These are phyloP conservation scores for Xerophyta viscosa DNA, from an alignment of 106 monocot species.

Conservation along the genomic window DNA sequence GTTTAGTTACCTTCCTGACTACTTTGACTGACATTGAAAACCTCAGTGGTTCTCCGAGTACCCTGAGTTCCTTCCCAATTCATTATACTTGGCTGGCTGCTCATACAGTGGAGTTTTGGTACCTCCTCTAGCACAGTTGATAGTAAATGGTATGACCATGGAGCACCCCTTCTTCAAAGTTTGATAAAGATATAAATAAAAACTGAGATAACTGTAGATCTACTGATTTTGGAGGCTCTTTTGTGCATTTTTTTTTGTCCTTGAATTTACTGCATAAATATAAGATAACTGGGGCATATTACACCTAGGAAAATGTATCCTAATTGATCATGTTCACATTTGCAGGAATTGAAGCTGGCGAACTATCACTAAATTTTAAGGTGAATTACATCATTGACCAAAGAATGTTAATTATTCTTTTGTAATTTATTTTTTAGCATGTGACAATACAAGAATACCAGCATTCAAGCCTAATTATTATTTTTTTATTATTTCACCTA, in stretches of 20 bases:
- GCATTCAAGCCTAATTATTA: too few species aligned
- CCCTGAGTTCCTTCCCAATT: slow-evolving; percentile 50
- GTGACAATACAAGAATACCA: too few species aligned
- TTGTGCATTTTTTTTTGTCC: too few species aligned
- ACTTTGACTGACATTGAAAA: neutral
- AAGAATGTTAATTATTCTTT: too few species aligned
- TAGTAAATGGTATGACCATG: slow-evolving; percentile 28
- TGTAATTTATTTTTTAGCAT: too few species aligned
- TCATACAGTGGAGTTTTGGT: slow-evolving; percentile 45
- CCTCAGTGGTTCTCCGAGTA: slow-evolving; percentile 53
- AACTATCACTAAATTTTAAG: slow-evolving; percentile 45
- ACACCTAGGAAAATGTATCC: neutral
- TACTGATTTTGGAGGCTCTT: too few species aligned
- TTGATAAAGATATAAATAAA: neutral
- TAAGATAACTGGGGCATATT: too few species aligned
- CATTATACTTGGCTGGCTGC: slow-evolving; percentile 46
- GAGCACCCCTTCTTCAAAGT: neutral
- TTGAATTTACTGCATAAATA: too few species aligned
- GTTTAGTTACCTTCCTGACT: too few species aligned
- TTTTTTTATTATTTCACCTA: too few species aligned
- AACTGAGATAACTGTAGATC: too few species aligned
- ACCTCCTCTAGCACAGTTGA: slow-evolving; percentile 32
- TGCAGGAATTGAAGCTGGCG: slow-evolving; percentile 49
- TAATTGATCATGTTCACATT: neutral
- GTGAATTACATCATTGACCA: too few species aligned